These are phyloP conservation scores for Sorghum bicolor DNA, from an alignment of 176 grass and related monocot genomes.

Conservation along the genomic window DNA sequence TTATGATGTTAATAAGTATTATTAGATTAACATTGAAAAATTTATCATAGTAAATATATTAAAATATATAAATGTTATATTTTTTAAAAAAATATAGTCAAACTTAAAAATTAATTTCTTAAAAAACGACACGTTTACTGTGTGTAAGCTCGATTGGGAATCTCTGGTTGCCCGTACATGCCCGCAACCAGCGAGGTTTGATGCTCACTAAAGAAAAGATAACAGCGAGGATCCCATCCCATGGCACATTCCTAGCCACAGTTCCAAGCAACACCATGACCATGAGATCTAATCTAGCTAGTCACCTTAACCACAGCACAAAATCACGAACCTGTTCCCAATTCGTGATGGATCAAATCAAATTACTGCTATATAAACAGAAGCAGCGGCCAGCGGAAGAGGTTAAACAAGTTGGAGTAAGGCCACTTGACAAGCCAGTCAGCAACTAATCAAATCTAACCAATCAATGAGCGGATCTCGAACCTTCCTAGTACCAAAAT, in stretches of 20 bases:
- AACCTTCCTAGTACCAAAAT: slow-evolving; percentile 11
- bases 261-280: slow-evolving; percentile 15
- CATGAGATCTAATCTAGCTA: background rate
- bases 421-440: background rate
- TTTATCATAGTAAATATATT: too few species aligned
- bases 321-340: background rate
- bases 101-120: too few species aligned
- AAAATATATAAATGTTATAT: too few species aligned
- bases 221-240: background rate
- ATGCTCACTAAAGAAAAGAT: slow-evolving; percentile 11
- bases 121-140: too few species aligned
- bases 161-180: background rate
- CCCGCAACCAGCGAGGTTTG: background rate
- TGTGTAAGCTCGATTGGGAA: background rate
- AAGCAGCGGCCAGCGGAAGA: background rate
- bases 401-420: background rate
- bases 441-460: background rate
- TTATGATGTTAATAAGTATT: too few species aligned
- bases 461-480: background rate
- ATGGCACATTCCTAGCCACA: background rate
- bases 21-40: too few species aligned
- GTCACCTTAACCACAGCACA: background rate
- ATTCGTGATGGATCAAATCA: background rate
- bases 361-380: background rate
- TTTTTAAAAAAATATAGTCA: too few species aligned